Percentiles rank a stretch among this genome's conserved stretches.
Evolutionary conservation across 2,329 filamentous ascomycete genomes (phyloP).

Genomic region (Chaetomiaceae sp.): DNA sequence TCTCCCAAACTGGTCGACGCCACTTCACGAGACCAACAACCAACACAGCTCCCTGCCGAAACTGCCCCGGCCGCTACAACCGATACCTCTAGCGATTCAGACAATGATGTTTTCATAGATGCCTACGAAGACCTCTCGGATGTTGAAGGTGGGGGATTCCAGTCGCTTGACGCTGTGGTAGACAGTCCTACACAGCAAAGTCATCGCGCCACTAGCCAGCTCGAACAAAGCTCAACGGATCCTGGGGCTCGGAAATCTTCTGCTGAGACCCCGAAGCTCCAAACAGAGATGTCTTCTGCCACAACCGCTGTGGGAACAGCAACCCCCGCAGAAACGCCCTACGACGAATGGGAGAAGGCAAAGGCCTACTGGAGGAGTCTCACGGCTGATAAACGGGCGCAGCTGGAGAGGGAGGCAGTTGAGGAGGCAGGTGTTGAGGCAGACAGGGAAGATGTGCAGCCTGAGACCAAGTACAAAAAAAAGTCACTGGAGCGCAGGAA

Average conservation of each 20-base stretch:
- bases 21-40: background rate
- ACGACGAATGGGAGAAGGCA: constrained; percentile 60
- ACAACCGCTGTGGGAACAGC: constrained; percentile 17
- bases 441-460: constrained; percentile 36
- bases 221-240: background rate
- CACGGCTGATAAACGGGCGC: constrained; percentile 56
- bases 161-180: constrained; percentile 68
- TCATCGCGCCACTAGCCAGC: constrained; percentile 8
- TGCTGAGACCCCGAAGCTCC: constrained; percentile 17
- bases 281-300: constrained; percentile 17
- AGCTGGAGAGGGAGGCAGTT: constrained; percentile 54
- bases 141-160: constrained; percentile 60
- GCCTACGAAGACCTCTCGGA: constrained; percentile 70
- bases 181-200: constrained; percentile 46
- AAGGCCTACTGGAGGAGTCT: constrained; percentile 67
- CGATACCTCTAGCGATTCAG: constrained; percentile 20
- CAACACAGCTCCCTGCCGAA: background rate
- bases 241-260: constrained; percentile 13
- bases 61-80: background rate
- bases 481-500: constrained; percentile 39
- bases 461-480: constrained; percentile 33
- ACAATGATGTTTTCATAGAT: constrained; percentile 59
- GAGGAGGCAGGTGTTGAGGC: constrained; percentile 48
- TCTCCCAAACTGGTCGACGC: background rate
- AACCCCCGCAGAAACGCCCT: background rate